A percentile compares a stretch with the other conserved stretches of the same genome.
Conservation (phyloP, 2,329 filamentous ascomycete genomes). For the Aspergillus sp. region DNA sequence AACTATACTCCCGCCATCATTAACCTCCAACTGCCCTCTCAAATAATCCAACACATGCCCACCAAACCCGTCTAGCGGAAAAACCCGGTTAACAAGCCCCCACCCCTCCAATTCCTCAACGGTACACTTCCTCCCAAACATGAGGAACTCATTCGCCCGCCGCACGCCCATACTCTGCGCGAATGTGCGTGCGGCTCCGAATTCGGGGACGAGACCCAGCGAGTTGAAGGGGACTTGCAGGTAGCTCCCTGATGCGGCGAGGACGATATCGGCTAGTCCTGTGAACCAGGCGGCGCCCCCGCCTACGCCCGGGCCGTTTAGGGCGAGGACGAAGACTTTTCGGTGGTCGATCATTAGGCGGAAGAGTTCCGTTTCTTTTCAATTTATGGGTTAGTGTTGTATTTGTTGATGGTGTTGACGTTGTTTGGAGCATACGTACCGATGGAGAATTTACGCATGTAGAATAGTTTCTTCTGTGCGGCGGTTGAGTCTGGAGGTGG, state of each 20-base stretch:
- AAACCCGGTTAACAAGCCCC: conserved; percentile 50
- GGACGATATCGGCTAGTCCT: conserved; percentile 50
- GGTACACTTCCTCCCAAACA: conserved; percentile 50
- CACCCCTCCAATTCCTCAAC: conserved; percentile 45
- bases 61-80: conserved; percentile 44
- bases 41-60: conserved; percentile 43
- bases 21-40: conserved; percentile 43
- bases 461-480: conserved; percentile 9
- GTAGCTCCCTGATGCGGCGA: conserved; percentile 46
- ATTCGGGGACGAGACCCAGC: conserved; percentile 51
- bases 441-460: conserved; percentile 8
- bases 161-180: conserved; percentile 51
- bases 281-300: conserved; percentile 54
- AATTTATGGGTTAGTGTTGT: not conserved
- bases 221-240: conserved; percentile 52
- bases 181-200: conserved; percentile 48
- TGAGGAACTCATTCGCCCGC: conserved; percentile 53
- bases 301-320: conserved; percentile 53
- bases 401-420: too few species aligned
- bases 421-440: not conserved
- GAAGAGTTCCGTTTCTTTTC: conserved; percentile 31
- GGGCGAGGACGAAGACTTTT: conserved; percentile 52
- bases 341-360: conserved; percentile 51
- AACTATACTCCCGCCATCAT: conserved; percentile 55
- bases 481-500: not conserved